Evolutionary conservation across 306 rosid species (phyloP).

Genomic region (Cucurbita pepo): DNA sequence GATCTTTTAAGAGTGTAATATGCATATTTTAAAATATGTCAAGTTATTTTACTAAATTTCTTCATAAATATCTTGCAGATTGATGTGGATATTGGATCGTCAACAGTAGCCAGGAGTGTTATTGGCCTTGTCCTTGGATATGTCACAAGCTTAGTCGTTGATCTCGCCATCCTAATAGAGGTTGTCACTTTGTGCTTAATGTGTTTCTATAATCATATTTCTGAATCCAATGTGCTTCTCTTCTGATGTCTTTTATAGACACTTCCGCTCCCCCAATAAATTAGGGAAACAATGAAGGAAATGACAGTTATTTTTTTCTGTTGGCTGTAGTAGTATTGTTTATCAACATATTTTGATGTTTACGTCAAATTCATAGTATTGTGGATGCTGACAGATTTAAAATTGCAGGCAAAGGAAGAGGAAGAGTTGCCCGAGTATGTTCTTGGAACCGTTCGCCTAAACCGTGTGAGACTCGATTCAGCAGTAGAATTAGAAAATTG

Average conservation of each 20-base stretch:
- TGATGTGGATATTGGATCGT: conserved; percentile 95
- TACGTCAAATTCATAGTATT: neutral
- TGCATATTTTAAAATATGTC: neutral
- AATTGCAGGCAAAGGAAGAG: conserved; percentile 63
- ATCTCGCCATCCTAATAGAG: conserved; percentile 89
- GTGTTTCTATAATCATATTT: conserved; percentile 1
- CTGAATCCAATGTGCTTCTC: neutral
- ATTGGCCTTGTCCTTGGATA: conserved; percentile 89
- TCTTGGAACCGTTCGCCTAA: conserved; percentile 80
- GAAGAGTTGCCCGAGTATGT: conserved; percentile 68
- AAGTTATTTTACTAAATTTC: neutral
- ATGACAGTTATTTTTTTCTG: neutral
- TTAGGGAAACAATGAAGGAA: neutral
- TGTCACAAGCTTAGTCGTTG: conserved; percentile 84
- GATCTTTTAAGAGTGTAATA: neutral
- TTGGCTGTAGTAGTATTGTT: neutral
- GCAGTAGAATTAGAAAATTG: conserved; percentile 37
- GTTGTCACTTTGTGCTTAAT: conserved; percentile 23
- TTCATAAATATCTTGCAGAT: conserved; percentile 37
- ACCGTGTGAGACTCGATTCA: conserved; percentile 48
- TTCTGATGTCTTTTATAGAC: neutral
- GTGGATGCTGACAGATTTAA: neutral
- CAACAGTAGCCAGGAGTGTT: conserved; percentile 85
- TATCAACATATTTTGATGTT: neutral
- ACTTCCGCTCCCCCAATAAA: neutral